Percentiles rank a stretch among this genome's conserved stretches.
These are phyloP conservation scores for Flaveria brownii DNA, from an alignment of 129 eudicot species.

Conservation along the genomic window DNA sequence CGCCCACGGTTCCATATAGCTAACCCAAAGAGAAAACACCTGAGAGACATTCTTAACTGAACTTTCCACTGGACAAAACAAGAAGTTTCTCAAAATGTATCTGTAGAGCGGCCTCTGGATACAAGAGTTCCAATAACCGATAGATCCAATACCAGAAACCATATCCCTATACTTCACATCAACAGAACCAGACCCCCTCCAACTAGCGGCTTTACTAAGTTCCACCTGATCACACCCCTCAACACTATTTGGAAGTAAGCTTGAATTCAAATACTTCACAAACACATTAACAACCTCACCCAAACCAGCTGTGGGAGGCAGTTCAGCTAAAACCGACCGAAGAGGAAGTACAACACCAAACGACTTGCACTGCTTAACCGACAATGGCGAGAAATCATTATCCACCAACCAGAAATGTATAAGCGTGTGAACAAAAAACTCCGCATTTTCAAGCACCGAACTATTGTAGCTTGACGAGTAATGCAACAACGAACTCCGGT, in stretches of 20 bases:
- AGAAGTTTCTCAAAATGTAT: constrained; percentile 74
- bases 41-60: constrained; percentile 81
- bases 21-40: constrained; percentile 78
- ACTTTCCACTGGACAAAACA: constrained; percentile 83
- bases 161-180: constrained; percentile 43
- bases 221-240: constrained; percentile 46
- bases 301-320: constrained; percentile 77
- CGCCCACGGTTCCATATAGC: constrained; percentile 83
- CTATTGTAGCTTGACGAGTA: constrained; percentile 54
- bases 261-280: constrained; percentile 66
- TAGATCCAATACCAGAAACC: constrained; percentile 37
- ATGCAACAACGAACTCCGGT: constrained; percentile 81
- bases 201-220: constrained; percentile 33
- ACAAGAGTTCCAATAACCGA: constrained; percentile 63
- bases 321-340: constrained; percentile 65
- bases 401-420: constrained; percentile 87
- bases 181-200: constrained; percentile 45
- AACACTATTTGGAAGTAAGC: constrained; percentile 35
- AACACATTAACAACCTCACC: constrained; percentile 77
- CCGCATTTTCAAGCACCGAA: constrained; percentile 54
- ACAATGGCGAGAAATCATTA: constrained; percentile 85
- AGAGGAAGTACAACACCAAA: constrained; percentile 67
- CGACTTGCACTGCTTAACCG: constrained; percentile 62
- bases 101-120: constrained; percentile 91
- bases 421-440: constrained; percentile 63